These are phyloP conservation scores for Mallotus repandus DNA, from an alignment of 441 rosid species.

Conservation along the genomic window DNA sequence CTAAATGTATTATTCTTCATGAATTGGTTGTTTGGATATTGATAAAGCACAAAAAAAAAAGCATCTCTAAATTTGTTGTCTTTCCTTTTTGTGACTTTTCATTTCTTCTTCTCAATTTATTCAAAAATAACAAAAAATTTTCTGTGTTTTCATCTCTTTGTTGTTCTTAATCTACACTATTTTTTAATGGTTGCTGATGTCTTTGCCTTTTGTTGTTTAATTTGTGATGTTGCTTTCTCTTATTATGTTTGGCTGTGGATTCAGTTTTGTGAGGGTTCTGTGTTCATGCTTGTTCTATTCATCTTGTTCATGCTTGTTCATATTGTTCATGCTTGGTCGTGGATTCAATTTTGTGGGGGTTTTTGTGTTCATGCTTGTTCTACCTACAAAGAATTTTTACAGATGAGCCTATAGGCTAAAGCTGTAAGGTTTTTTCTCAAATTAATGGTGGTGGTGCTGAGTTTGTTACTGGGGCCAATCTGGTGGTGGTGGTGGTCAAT, in stretches of 20 bases:
- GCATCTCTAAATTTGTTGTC: conserved; percentile 49
- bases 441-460: too few species aligned
- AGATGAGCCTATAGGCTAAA: conserved; percentile 18
- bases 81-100: conserved; percentile 33
- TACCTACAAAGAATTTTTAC: conserved; percentile 20
- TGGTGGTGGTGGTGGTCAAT: too few species aligned
- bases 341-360: too few species aligned
- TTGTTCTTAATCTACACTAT: conserved; percentile 6
- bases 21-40: conserved; percentile 44
- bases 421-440: conserved; percentile 20
- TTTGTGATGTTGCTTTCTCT: conserved; percentile 14
- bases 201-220: not conserved
- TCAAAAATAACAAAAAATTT: conserved; percentile 48
- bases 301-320: too few species aligned
- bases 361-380: too few species aligned
- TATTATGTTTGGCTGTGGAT: conserved; percentile 18
- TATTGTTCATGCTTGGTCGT: too few species aligned
- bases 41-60: conserved; percentile 31
- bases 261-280: conserved; percentile 1
- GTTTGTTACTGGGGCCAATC: too few species aligned
- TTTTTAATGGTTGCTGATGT: not conserved
- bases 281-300: conserved; percentile 25
- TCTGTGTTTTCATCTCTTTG: conserved; percentile 18
- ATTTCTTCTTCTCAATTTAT: conserved; percentile 37
- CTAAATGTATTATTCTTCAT: conserved; percentile 47